A percentile compares a stretch with the other conserved stretches of the same genome.
phyloP scores from a whole-genome alignment of 1,284 basidiomycete species.

The Ustilago hordei region DNA sequence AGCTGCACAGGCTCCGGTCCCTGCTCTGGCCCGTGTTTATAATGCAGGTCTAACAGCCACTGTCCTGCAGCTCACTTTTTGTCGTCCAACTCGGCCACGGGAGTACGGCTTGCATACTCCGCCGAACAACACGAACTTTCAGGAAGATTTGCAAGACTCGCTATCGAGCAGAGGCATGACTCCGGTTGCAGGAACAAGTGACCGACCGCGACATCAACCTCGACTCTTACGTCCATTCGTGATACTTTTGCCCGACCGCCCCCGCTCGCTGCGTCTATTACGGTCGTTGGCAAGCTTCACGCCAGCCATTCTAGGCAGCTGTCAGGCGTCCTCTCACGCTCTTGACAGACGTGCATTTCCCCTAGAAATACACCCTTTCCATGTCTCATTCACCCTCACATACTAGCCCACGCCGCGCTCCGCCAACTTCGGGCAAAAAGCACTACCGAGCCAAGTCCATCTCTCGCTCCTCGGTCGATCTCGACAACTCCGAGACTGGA shows the following conservation, averaged over 20 bases:
- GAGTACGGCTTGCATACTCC: constrained; percentile 6
- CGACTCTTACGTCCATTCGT: constrained; percentile 4
- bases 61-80: neutral
- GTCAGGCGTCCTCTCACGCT: constrained; percentile 10
- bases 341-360: constrained; percentile 6
- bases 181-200: constrained; percentile 15
- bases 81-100: constrained; percentile 16
- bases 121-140: constrained; percentile 3
- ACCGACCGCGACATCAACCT: neutral
- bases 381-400: constrained; percentile 34
- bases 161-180: neutral
- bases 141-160: neutral
- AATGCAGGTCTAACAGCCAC: neutral
- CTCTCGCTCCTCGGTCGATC: constrained; percentile 41
- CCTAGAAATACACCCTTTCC: constrained; percentile 12
- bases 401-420: constrained; percentile 22
- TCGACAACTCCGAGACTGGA: constrained; percentile 47
- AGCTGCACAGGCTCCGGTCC: too few relatives aligned
- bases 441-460: constrained; percentile 47
- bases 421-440: constrained; percentile 32
- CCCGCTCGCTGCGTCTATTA: constrained; percentile 6
- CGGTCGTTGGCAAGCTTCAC: constrained; percentile 10
- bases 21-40: neutral
- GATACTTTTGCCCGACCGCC: neutral
- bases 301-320: constrained; percentile 12